Evolutionary conservation across 352 stramenopile species (phyloP).

Genomic region (Globisporangium lucens): DNA sequence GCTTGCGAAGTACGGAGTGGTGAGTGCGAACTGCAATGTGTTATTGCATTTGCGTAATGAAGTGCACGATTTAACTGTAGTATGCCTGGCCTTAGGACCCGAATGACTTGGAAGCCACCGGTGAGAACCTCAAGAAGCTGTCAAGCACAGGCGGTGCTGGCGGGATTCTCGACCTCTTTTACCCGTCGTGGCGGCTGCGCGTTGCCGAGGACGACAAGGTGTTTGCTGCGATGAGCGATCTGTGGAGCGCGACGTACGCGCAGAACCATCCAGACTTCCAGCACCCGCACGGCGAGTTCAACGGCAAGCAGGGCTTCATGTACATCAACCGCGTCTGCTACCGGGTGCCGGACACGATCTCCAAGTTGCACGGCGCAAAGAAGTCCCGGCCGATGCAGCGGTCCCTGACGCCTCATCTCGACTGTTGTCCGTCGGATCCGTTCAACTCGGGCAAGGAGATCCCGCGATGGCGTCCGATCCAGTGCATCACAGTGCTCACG

Average conservation of each 20-base stretch:
- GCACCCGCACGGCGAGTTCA: constrained; percentile 71
- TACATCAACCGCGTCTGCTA: constrained; percentile 89
- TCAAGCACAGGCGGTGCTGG: constrained; percentile 87
- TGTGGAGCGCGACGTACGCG: constrained; percentile 81
- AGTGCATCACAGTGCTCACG: constrained; percentile 86
- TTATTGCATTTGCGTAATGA: too few species aligned
- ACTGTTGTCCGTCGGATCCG: constrained; percentile 80
- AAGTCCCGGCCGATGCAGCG: constrained; percentile 82
- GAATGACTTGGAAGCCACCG: constrained; percentile 58
- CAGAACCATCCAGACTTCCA: constrained; percentile 50
- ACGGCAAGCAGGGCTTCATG: constrained; percentile 75
- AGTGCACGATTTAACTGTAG: neutral
- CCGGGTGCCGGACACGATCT: constrained; percentile 64
- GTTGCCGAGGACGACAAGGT: constrained; percentile 67
- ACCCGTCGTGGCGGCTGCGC: constrained; percentile 82
- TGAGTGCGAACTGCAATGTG: constrained; percentile 20
- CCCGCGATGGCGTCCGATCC: constrained; percentile 85
- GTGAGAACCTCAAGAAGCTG: constrained; percentile 68
- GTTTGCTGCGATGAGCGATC: constrained; percentile 79
- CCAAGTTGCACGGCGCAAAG: constrained; percentile 54
- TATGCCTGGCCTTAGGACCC: constrained; percentile 36
- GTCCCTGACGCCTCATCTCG: constrained; percentile 84
- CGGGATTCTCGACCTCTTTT: constrained; percentile 88
- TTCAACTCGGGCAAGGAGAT: constrained; percentile 69
- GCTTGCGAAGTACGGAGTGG: constrained; percentile 69